A percentile compares a stretch with the other conserved stretches of the same genome.
Evolutionary conservation across 2,329 filamentous ascomycete genomes (phyloP).

Genomic region (Bipolaris bicolor): DNA sequence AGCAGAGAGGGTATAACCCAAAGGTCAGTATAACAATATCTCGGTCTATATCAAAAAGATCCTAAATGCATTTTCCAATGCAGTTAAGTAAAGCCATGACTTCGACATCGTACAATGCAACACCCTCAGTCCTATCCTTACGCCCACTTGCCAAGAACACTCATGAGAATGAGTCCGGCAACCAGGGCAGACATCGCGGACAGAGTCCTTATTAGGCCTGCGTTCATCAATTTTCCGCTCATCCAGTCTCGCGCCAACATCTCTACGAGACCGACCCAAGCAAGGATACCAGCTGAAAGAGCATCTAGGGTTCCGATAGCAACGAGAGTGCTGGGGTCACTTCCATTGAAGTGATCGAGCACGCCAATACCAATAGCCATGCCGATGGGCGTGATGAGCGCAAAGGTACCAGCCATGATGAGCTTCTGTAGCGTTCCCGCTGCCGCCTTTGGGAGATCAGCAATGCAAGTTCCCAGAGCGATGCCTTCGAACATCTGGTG

Average conservation of each 20-base stretch:
- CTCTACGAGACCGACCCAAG: slow-evolving; percentile 81
- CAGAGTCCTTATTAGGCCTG: slow-evolving; percentile 56
- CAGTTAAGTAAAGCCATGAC: slow-evolving; percentile 5
- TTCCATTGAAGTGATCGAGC: slow-evolving; percentile 73
- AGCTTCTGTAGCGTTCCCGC: slow-evolving; percentile 59
- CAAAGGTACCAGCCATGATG: slow-evolving; percentile 67
- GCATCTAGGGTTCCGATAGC: slow-evolving; percentile 77
- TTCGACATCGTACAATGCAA: slow-evolving; percentile 1
- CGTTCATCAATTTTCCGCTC: slow-evolving; percentile 56
- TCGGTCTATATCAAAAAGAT: slow-evolving; percentile 3
- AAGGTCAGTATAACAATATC: not conserved
- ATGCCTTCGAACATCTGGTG: slow-evolving; percentile 81
- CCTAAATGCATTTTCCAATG: slow-evolving; percentile 2
- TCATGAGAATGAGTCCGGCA: slow-evolving; percentile 71
- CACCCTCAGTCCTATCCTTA: slow-evolving; percentile 35
- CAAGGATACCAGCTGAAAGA: slow-evolving; percentile 73
- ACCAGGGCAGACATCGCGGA: slow-evolving; percentile 63
- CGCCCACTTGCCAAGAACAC: slow-evolving; percentile 77
- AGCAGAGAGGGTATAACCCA: slow-evolving; percentile 1
- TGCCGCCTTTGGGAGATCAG: slow-evolving; percentile 57
- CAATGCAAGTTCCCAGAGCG: slow-evolving; percentile 74
- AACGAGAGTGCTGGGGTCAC: slow-evolving; percentile 70
- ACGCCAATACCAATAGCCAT: slow-evolving; percentile 83
- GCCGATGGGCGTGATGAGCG: slow-evolving; percentile 74
- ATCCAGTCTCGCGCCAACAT: slow-evolving; percentile 82